Conservation (phyloP, 169 alveolate genomes). For the Cryptosporidium parvum region DNA sequence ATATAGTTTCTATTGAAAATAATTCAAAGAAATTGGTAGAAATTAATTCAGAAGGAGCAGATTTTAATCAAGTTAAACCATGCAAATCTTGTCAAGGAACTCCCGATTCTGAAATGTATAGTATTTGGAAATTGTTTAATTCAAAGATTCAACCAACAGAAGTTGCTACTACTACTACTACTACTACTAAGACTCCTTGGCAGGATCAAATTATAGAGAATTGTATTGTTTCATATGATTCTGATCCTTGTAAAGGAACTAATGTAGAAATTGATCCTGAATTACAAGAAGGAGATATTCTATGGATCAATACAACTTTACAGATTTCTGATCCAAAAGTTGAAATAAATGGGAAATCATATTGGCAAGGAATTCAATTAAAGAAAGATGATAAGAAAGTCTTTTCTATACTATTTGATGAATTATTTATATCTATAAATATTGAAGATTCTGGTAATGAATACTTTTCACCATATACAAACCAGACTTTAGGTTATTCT, state of each 20-base stretch:
- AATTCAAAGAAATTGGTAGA: conserved; percentile 38
- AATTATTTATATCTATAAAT: not conserved
- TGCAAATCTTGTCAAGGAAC: not conserved
- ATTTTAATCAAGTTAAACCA: conserved; percentile 19
- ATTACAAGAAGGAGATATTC: conserved; percentile 2
- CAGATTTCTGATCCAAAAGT: conserved; percentile 2
- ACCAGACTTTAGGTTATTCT: conserved; percentile 28
- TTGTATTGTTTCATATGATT: not conserved
- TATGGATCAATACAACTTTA: conserved; percentile 5
- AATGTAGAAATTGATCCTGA: not conserved
- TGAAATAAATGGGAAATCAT: not conserved
- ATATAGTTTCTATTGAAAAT: conserved; percentile 43
- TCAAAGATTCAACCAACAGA: not conserved
- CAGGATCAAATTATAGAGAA: not conserved
- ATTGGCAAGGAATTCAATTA: conserved; percentile 50
- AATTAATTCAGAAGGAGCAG: not conserved
- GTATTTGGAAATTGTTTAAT: not conserved
- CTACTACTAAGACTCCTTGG: conserved; percentile 63
- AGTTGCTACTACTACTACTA: conserved; percentile 27
- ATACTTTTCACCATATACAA: conserved; percentile 35
- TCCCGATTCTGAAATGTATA: not conserved
- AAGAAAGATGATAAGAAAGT: not conserved
- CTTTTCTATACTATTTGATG: conserved; percentile 22
- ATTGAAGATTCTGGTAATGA: not conserved
- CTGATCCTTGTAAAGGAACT: conserved; percentile 47